Percentiles rank a stretch among this genome's conserved stretches.
phyloP scores from a whole-genome alignment of 768 basidiomycete genomes.

The Coprinopsis cinerea region DNA sequence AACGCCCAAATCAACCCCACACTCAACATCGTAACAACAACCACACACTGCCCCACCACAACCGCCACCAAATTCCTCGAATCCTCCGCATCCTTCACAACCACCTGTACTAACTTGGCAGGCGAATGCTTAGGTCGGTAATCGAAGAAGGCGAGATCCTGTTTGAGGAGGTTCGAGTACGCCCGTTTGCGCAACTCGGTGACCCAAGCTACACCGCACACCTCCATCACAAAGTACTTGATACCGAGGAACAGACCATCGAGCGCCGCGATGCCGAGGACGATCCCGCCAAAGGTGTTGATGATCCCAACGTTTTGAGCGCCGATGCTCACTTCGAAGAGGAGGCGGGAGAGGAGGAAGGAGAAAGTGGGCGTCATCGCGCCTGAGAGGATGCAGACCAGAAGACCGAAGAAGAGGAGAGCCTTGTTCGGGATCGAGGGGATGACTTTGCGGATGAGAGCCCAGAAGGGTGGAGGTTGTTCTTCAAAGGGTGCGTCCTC shows the following conservation, averaged over 20 bases:
- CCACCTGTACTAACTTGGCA: conserved; percentile 57
- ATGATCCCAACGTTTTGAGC: conserved; percentile 57
- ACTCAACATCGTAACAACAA: conserved; percentile 74
- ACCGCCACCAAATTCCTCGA: conserved; percentile 70
- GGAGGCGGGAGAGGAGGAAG: conserved; percentile 74
- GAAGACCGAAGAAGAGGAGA: conserved; percentile 62
- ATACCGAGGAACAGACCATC: conserved; percentile 72
- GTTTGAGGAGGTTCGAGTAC: conserved; percentile 56
- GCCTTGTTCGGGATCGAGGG: conserved; percentile 73
- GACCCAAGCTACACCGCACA: conserved; percentile 69
- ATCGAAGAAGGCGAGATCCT: conserved; percentile 90
- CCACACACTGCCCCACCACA: conserved; percentile 64
- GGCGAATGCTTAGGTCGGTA: conserved; percentile 46
- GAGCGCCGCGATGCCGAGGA: conserved; percentile 64
- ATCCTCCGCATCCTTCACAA: conserved; percentile 90
- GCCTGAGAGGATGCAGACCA: conserved; percentile 67
- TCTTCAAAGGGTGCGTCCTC: conserved; percentile 11
- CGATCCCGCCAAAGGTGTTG: conserved; percentile 66
- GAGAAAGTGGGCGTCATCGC: conserved; percentile 91
- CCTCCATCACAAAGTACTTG: conserved; percentile 82
- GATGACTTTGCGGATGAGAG: conserved; percentile 49
- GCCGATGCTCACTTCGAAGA: conserved; percentile 69
- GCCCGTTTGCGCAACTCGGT: conserved; percentile 52
- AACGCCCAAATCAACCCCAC: conserved; percentile 90
- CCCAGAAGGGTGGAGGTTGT: conserved; percentile 33